Base-by-base conservation (phyloP, 169 alveolate genomes). In the Cytauxzoon felis region DNA sequence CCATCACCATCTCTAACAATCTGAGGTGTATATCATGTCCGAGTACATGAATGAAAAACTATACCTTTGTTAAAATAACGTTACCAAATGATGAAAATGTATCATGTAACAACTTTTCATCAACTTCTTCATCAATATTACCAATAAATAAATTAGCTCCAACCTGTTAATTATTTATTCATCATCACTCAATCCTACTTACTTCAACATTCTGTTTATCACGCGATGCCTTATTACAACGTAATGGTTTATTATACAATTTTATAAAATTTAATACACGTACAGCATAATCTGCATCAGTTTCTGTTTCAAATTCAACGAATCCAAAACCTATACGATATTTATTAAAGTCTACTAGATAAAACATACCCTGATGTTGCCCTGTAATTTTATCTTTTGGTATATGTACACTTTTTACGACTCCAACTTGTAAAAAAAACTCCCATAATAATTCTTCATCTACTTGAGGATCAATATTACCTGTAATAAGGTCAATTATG, bases 91-190 rank as follows among this genome's bases (percentile, higher is more conserved):
- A 81, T 9, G 98, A 93, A 85, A 97, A 96, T 13, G 97, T 95
- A 81, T 96, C 98, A 59, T 92, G 91, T 6, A 97, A 91, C 87
- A 88, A 87, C 90, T 95, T 95, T 80, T 97, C 99, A 66, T 95
- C 98, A 24, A 95, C 98, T 43, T 96, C 99, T 7, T 90, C 92
- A 71, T 95, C 98, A 51, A 97, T 88, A 84, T 97, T 97, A 42
- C 99, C 99, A 13, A 97, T 93, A 85, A 95, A 96, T 36, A 97
- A 79, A 78, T 97, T 96, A 19, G 99, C 99, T 29, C 99, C 99
- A 0, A 93, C 79, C 87, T 79, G 56, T 21, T 30, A 4, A 32
- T 18, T 11, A 34, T 29, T 45, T 9, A 9, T 13, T 11, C 27
- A 16, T 40, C 6, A 16, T n/a, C n/a, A n/a, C 13, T 38, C 13